Base-by-base conservation (phyloP, 2,329 filamentous ascomycete species). In the Curvularia hawaiiensis region DNA sequence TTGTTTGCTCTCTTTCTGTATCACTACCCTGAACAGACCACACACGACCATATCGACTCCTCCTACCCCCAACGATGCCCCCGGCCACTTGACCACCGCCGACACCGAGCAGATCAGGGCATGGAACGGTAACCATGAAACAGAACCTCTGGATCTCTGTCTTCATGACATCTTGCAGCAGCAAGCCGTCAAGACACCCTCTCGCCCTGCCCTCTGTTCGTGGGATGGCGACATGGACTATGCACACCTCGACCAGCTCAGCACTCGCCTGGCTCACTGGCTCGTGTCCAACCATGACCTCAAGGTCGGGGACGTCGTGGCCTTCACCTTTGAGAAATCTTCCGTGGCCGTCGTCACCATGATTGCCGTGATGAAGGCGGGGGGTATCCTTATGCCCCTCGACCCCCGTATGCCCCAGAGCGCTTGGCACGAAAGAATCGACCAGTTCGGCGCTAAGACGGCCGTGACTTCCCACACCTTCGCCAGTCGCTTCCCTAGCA, bases 331-430 rank as follows among this genome's bases (percentile, higher is more conserved):
- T 52, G 56, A 68, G 33, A 70, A 70, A 40, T 64, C 61, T 7
- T 35, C 18, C 14, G 58, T 53, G 47, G 79, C 20, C 75, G 70
- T 50, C 28, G 41, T 51, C n/a, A 30, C 54, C 20, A 52, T 52
- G 41, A n/a, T 56, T 31, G 54, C 54, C 24, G 72, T 65, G 5
- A 59, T 80, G 52, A 79, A 80, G 56, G 72, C 76, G n/a, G 78
- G 78, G 0, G 75, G 67, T 30, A 75, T 76, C 4, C 78, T 73
- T 72, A 79, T 74, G 59, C 54, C 48, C 18, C 35, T 64, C 11
- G 52, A 54, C 31, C 49, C 50, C 16, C 10, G 30, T 16, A 48
- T 58, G 46, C 59, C 59, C 4, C 28, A n/a, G 7, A 18, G 18
- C 20, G 40, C 54, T 16, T 44, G 40, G 16, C 24, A 46, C 16